These are phyloP conservation scores for Cardamine occulta DNA, from an alignment of 345 rosid genomes.

Conservation along the genomic window DNA sequence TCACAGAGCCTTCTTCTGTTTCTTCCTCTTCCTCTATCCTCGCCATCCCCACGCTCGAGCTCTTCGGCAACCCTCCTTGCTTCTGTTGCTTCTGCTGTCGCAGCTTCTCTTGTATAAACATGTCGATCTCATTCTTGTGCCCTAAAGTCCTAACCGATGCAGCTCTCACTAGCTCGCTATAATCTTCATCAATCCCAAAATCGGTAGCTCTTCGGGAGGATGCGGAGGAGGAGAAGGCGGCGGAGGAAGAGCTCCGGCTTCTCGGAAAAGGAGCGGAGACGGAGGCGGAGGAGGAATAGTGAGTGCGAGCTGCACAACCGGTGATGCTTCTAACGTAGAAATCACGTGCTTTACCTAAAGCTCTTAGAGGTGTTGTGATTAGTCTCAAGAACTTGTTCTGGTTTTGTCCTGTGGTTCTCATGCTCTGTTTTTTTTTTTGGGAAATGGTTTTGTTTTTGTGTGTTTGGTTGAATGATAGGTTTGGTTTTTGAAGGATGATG, in stretches of 20 bases:
- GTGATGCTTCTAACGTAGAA: conserved; percentile 69
- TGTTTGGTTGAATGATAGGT: conserved; percentile 21
- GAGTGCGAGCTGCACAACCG: conserved; percentile 47
- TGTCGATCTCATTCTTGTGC: conserved; percentile 56
- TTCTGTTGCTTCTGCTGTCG: conserved; percentile 18
- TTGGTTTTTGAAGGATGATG: conserved; percentile 28
- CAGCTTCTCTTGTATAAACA: conserved; percentile 47
- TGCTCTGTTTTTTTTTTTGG: conserved; percentile 11
- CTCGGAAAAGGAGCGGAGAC: conserved; percentile 48
- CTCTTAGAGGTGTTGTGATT: conserved; percentile 52
- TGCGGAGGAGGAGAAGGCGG: conserved; percentile 42
- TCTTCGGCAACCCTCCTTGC: conserved; percentile 51
- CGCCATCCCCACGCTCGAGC: conserved; percentile 63
- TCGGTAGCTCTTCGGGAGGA: conserved; percentile 35
- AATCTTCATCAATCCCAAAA: conserved; percentile 56
- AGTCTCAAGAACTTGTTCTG: conserved; percentile 57
- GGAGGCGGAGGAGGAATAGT: conserved; percentile 34
- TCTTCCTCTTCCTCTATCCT: conserved; percentile 59
- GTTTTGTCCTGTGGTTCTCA: conserved; percentile 45
- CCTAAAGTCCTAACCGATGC: conserved; percentile 62
- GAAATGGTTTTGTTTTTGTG: conserved; percentile 8
- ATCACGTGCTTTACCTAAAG: conserved; percentile 65
- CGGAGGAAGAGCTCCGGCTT: conserved; percentile 59
- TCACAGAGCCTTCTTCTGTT: conserved; percentile 41
- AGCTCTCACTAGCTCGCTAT: conserved; percentile 65